Percentiles rank a stretch among this genome's conserved stretches.
These are phyloP conservation scores for Fusarium foetens DNA, from an alignment of 2,329 filamentous ascomycete genomes.

Conservation along the genomic window DNA sequence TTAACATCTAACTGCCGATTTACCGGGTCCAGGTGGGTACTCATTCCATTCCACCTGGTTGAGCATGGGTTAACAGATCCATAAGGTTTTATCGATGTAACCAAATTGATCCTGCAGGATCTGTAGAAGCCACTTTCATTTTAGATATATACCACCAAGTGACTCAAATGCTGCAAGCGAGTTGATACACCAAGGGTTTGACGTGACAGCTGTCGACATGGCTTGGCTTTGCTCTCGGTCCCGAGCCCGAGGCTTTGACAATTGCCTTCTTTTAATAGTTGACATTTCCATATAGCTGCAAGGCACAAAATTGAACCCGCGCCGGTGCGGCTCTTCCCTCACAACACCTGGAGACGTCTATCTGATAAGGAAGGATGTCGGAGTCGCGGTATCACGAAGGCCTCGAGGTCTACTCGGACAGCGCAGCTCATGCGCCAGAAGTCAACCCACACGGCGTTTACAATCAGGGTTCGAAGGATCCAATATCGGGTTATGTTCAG, in stretches of 20 bases:
- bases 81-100: neutral
- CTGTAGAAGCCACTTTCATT: neutral
- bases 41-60: neutral
- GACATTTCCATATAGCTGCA: neutral
- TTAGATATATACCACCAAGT: neutral
- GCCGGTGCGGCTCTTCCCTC: neutral
- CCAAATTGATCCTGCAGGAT: neutral
- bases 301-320: fast-evolving
- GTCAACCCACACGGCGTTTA: neutral
- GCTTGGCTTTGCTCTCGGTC: neutral
- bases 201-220: neutral
- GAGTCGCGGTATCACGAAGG: neutral
- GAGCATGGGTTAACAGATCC: neutral
- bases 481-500: neutral
- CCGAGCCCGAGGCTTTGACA: neutral
- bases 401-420: constrained; percentile 8
- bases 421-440: constrained; percentile 9
- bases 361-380: neutral
- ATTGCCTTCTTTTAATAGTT: neutral
- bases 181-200: neutral
- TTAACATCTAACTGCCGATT: neutral
- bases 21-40: neutral
- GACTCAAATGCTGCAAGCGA: neutral
- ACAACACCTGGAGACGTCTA: fast-evolving
- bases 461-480: neutral